Base-by-base conservation (phyloP, 306 rosid species). In the Quercus glauca region DNA sequence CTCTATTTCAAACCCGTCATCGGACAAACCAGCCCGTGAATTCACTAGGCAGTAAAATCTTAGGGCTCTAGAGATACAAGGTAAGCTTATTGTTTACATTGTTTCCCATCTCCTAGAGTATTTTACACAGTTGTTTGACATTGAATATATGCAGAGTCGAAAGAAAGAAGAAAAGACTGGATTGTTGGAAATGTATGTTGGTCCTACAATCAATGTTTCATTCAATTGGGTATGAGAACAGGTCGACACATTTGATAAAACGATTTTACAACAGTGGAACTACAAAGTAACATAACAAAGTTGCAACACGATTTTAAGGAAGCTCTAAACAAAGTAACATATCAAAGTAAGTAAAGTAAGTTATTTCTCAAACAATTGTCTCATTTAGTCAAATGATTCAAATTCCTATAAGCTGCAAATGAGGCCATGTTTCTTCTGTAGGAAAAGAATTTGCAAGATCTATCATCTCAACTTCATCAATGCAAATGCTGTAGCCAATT, bases 401-500 rank as follows among this genome's bases (percentile, higher is more conserved):
- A 57, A 57, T 57, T 57, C 10, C 63, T 57, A 9, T 57, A 20
- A 20, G 63, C 9, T 57, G 15, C n/a, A 14, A 61, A 26, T 26
- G 69, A 65, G 13, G 14, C 17, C 69, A 31, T 20, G 69, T 51
- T 35, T 57, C 21, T 67, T 65, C 77, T 78, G 41, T 28, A 31
- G 3, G 78, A 87, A 43, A 71, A 33, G 26, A 55, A 43, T 23
- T 35, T 51, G 37, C 78, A 75, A 78, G 71, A 68, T 58, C 45
- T 77, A 78, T 88, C 83, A 82, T 59, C 70, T 83, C 88, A 91
- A 76, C 80, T 93, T 93, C 87, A 93, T 59, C 1, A 88, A 85
- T 8, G 98, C 98, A 81, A 95, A 90, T 25, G 82, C 67, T 43
- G 86, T 77, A 5, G 98, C 99, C 68, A 93, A 86, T 65, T 85